Percentiles rank a stretch among this genome's conserved stretches.
Conservation (phyloP, 2,329 filamentous ascomycete genomes). For the Fusarium sp. region DNA sequence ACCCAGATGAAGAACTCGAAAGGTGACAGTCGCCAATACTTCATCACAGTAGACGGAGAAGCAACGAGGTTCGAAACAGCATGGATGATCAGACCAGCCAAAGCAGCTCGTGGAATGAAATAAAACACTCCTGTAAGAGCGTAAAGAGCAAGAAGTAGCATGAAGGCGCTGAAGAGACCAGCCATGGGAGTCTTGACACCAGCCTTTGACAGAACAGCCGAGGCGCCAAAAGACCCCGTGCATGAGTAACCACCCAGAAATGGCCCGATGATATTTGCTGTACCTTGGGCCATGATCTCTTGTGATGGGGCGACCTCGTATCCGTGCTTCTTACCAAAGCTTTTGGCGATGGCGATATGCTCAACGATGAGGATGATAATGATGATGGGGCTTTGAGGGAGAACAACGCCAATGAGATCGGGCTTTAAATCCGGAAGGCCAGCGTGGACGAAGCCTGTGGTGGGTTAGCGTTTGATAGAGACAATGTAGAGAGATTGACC, state of each 20-base stretch:
- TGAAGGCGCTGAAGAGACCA: slow-evolving; percentile 79
- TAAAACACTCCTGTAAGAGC: slow-evolving; percentile 81
- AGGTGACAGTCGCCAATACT: slow-evolving; percentile 81
- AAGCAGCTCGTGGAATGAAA: slow-evolving; percentile 78
- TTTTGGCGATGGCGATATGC: slow-evolving; percentile 86
- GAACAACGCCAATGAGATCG: slow-evolving; percentile 66
- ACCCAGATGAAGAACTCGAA: slow-evolving; percentile 81
- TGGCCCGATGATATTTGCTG: slow-evolving; percentile 78
- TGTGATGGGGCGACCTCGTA: slow-evolving; percentile 84
- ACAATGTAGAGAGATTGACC: background rate
- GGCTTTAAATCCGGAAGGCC: slow-evolving; percentile 64
- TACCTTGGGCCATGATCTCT: slow-evolving; percentile 81
- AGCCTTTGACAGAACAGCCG: slow-evolving; percentile 86
- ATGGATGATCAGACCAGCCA: slow-evolving; percentile 84
- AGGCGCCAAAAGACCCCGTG: slow-evolving; percentile 67
- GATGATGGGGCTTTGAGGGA: slow-evolving; percentile 73
- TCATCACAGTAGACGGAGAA: slow-evolving; percentile 77
- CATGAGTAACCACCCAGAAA: slow-evolving; percentile 70
- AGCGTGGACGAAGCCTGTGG: slow-evolving; percentile 1
- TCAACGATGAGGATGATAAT: slow-evolving; percentile 84
- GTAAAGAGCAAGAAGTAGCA: slow-evolving; percentile 82
- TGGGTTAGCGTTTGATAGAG: slow-evolving; percentile 9
- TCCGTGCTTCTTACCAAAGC: slow-evolving; percentile 81
- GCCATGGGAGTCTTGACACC: slow-evolving; percentile 83
- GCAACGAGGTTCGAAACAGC: slow-evolving; percentile 82